Base-by-base conservation (phyloP, 306 rosid genomes). In the Aeschynomene evenia region DNA sequence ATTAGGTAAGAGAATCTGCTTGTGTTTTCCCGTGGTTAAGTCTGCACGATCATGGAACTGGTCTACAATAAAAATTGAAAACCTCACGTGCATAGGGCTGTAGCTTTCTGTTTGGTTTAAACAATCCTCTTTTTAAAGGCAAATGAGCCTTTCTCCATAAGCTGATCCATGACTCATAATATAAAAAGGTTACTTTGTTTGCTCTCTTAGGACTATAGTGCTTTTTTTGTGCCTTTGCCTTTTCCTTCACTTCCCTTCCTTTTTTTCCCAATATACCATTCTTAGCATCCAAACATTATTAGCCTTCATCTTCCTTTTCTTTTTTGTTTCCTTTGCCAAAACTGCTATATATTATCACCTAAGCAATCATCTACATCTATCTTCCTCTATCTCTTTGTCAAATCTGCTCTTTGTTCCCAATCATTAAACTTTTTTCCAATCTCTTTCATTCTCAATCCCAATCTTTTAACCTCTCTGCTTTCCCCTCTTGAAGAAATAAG, bases 71-170 rank as follows among this genome's bases (percentile, higher is more conserved):
- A 74, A 66, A 73, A 26, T 26, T n/a, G 2, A 26, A 28, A 68
- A 56, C 77, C 77, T 80, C 84, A 74, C 84, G 84, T 80, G 84
- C 74, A 70, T 23, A 40, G 66, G 2, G 36, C 80, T 79, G 73
- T 80, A 74, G 80, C 76, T 18, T 29, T 61, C 55, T 74, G 56
- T 79, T 73, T 73, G 23, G 53, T 28, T 51, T 40, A 18, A 19
- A 39, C 59, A 72, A 52, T 63, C 63, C 57, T 26, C 63, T 31
- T 52, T n/a, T 78, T 42, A 21, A 73, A 64, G 48, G 23, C 33
- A n/a, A 19, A 49, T 9, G 45, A 31, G 33, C 23, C 37, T 42
- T 60, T 61, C 50, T 68, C 61, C 53, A n/a, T 46, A 29, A 23
- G 48, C 6, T 50, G 20, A 57, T n/a, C n/a, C n/a, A n/a, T 28